phyloP scores from a whole-genome alignment of 2,329 filamentous ascomycete species.

The Tolypocladium endophyticum region DNA sequence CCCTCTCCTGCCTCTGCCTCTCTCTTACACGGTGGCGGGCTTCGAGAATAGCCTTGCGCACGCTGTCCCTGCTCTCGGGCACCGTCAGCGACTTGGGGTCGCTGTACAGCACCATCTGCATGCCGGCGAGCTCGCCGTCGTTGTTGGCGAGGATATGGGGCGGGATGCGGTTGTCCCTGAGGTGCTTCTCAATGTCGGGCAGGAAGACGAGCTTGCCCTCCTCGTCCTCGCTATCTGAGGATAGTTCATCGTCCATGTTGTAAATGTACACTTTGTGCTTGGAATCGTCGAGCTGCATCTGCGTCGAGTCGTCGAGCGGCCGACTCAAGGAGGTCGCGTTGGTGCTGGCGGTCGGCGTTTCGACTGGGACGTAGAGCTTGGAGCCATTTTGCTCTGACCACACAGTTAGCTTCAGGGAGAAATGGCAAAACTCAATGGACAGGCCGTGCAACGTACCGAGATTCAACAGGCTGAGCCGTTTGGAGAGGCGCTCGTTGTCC shows the following conservation, averaged over 20 bases:
- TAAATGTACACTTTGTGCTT: constrained; percentile 85
- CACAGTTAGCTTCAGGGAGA: background rate
- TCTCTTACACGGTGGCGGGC: constrained; percentile 59
- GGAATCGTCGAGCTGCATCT: constrained; percentile 79
- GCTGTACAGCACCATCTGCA: constrained; percentile 76
- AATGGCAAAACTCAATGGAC: background rate
- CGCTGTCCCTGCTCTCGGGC: constrained; percentile 63
- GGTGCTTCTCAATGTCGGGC: constrained; percentile 73
- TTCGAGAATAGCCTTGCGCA: constrained; percentile 76
- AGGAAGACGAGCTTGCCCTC: constrained; percentile 64
- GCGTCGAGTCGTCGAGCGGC: constrained; percentile 27
- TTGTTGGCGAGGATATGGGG: constrained; percentile 50
- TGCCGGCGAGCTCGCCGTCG: constrained; percentile 44
- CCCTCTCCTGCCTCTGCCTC: constrained; percentile 33
- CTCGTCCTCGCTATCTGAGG: constrained; percentile 33
- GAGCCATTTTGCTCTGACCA: constrained; percentile 47
- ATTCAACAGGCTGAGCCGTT: constrained; percentile 72
- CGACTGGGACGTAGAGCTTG: constrained; percentile 57
- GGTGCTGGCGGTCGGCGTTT: constrained; percentile 25
- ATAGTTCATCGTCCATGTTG: constrained; percentile 80
- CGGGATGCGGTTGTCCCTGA: constrained; percentile 61
- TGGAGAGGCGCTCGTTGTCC: constrained; percentile 66
- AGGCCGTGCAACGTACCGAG: constrained; percentile 47
- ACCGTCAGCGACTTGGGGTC: constrained; percentile 69
- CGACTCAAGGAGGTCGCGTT: background rate